These are phyloP conservation scores for Picea glauca DNA, from an alignment of 75 land plant species.

Conservation along the genomic window DNA sequence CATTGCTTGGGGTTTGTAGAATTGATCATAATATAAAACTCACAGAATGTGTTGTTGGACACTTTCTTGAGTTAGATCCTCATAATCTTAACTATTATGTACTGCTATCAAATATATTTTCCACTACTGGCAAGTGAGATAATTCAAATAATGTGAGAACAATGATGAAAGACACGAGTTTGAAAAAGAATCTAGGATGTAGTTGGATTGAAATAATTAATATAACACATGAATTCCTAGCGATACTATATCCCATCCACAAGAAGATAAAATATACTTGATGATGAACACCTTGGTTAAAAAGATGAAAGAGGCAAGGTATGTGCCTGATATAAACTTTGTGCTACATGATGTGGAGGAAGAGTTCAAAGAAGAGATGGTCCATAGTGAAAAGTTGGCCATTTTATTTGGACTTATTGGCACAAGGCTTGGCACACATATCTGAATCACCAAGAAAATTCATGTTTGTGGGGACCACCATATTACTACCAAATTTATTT, in stretches of 20 bases:
- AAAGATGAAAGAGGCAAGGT: background rate
- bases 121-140: constrained; percentile 26
- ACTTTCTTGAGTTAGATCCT: constrained; percentile 35
- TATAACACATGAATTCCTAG: constrained; percentile 5
- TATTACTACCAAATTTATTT: too few species aligned
- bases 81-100: constrained; percentile 20
- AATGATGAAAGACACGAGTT: constrained; percentile 12
- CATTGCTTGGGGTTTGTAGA: constrained; percentile 30
- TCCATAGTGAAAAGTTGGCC: too few species aligned
- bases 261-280: background rate
- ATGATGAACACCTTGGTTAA: background rate
- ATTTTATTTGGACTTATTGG: too few species aligned
- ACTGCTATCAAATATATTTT: constrained; percentile 37
- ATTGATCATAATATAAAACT: constrained; percentile 14
- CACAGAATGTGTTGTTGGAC: constrained; percentile 18
- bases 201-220: constrained; percentile 24
- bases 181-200: constrained; percentile 26
- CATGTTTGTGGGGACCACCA: too few species aligned
- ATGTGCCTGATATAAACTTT: background rate
- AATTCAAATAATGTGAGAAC: constrained; percentile 10
- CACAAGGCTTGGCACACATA: too few species aligned
- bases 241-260: background rate
- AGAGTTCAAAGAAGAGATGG: too few species aligned
- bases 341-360: background rate
- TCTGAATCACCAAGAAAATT: too few species aligned